Evolutionary conservation across 371 early-diverging fungal genomes (phyloP).

Genomic region (Apophysomyces sp.): DNA sequence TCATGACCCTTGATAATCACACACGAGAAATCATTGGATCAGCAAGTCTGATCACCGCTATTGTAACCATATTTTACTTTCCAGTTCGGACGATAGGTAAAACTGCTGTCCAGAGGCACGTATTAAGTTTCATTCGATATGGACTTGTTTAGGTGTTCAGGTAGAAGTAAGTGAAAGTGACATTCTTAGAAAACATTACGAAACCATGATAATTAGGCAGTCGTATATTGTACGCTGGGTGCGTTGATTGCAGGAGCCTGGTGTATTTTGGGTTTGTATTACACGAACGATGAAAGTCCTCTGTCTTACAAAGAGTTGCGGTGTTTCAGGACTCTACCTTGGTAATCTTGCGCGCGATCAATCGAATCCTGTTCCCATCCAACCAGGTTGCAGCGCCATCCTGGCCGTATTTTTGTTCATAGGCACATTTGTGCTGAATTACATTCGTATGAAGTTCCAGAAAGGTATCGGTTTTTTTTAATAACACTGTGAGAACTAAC

Average conservation of each 20-base stretch:
- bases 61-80: slow-evolving; percentile 24
- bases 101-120: no score
- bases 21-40: slow-evolving; percentile 12
- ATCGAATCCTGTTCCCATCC: slow-evolving; percentile 26
- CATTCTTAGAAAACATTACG: background rate
- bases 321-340: slow-evolving; percentile 26
- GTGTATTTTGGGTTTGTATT: slow-evolving; percentile 27
- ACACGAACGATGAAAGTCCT: background rate
- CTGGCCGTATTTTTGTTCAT: slow-evolving; percentile 37
- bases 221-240: slow-evolving; percentile 27
- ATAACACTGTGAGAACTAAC: background rate
- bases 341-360: slow-evolving; percentile 31
- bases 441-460: slow-evolving; percentile 30
- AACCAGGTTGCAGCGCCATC: slow-evolving; percentile 31
- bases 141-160: slow-evolving; percentile 3
- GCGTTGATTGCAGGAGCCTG: slow-evolving; percentile 24
- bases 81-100: slow-evolving; percentile 21
- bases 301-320: background rate
- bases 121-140: background rate
- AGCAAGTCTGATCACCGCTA: slow-evolving; percentile 7
- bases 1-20: slow-evolving; percentile 19
- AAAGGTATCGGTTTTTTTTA: slow-evolving; percentile 24
- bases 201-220: slow-evolving; percentile 20
- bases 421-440: slow-evolving; percentile 34
- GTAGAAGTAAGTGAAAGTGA: slow-evolving; percentile 4